Conservation (phyloP, 805 yeast species). For the Nakazawaea siamensis region DNA sequence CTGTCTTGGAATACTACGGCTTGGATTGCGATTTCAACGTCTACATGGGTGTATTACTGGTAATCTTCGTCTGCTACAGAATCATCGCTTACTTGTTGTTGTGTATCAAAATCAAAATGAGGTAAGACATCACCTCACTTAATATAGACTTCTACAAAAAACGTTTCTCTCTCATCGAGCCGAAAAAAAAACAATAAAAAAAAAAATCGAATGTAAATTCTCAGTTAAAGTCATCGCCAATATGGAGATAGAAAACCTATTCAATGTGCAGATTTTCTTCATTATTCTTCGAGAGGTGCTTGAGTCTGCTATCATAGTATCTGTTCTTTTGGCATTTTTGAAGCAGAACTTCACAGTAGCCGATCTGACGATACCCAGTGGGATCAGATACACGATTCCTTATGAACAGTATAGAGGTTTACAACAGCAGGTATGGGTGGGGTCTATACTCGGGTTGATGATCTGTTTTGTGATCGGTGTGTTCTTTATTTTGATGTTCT, state of each 20-base stretch:
- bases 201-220: too few species aligned
- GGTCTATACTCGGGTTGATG: conserved; percentile 64
- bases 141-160: not conserved
- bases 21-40: conserved; percentile 24
- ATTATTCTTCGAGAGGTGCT: conserved; percentile 67
- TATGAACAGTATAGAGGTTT: conserved; percentile 30
- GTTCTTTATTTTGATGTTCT: conserved; percentile 60
- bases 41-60: conserved; percentile 25
- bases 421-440: conserved; percentile 71
- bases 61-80: conserved; percentile 26
- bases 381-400: conserved; percentile 23
- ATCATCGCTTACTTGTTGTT: conserved; percentile 19
- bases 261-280: conserved; percentile 68
- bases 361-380: conserved; percentile 19
- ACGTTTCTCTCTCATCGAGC: too few species aligned
- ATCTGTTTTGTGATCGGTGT: conserved; percentile 71
- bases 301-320: conserved; percentile 69
- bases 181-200: too few species aligned
- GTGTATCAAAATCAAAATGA: conserved; percentile 5
- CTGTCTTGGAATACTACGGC: conserved; percentile 39
- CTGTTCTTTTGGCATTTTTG: conserved; percentile 64
- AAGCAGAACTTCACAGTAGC: conserved; percentile 44
- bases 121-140: not conserved
- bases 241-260: conserved; percentile 35
- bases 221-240: too few species aligned